Percentiles rank a stretch among this genome's conserved stretches.
phyloP scores from a whole-genome alignment of 768 basidiomycete genomes.

The Leccinum uliginosum region DNA sequence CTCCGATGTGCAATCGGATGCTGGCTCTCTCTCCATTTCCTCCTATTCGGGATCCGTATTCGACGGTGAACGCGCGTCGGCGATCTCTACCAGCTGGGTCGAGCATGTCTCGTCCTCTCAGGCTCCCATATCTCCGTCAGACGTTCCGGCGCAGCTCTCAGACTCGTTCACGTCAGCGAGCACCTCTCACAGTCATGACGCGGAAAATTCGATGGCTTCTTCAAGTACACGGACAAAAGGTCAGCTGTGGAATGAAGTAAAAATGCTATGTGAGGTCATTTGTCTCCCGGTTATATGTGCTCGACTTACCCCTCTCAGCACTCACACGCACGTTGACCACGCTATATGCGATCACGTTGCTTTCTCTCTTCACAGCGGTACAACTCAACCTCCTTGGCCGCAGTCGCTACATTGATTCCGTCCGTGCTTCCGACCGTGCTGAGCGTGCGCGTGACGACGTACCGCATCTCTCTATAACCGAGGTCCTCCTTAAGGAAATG shows the following conservation, averaged over 20 bases:
- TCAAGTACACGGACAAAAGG: slow-evolving; percentile 52
- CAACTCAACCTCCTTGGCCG: slow-evolving; percentile 86
- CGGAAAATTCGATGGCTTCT: slow-evolving; percentile 6
- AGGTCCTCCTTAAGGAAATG: slow-evolving; percentile 24
- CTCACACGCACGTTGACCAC: slow-evolving; percentile 85
- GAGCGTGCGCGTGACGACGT: slow-evolving; percentile 43
- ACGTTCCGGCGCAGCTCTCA: slow-evolving; percentile 28
- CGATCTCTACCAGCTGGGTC: slow-evolving; percentile 42
- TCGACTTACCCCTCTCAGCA: slow-evolving; percentile 34
- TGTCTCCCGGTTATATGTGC: not conserved
- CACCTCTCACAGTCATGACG: slow-evolving; percentile 30
- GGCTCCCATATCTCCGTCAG: not conserved
- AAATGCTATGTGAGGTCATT: slow-evolving; percentile 64
- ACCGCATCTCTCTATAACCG: slow-evolving; percentile 30
- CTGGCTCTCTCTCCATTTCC: slow-evolving; percentile 38
- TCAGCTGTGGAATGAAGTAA: slow-evolving; percentile 91
- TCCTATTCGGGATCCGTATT: slow-evolving; percentile 34
- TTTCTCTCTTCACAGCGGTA: slow-evolving; percentile 80
- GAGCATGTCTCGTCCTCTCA: slow-evolving; percentile 33
- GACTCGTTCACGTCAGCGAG: slow-evolving; percentile 39
- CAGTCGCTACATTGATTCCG: slow-evolving; percentile 68
- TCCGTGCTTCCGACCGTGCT: slow-evolving; percentile 57
- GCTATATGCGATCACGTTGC: slow-evolving; percentile 79
- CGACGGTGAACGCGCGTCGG: slow-evolving; percentile 36
- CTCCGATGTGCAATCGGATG: slow-evolving; percentile 43